A percentile compares a stretch with the other conserved stretches of the same genome.
These are phyloP conservation scores for Botrytis tulipae DNA, from an alignment of 2,329 filamentous ascomycete genomes.

Conservation along the genomic window DNA sequence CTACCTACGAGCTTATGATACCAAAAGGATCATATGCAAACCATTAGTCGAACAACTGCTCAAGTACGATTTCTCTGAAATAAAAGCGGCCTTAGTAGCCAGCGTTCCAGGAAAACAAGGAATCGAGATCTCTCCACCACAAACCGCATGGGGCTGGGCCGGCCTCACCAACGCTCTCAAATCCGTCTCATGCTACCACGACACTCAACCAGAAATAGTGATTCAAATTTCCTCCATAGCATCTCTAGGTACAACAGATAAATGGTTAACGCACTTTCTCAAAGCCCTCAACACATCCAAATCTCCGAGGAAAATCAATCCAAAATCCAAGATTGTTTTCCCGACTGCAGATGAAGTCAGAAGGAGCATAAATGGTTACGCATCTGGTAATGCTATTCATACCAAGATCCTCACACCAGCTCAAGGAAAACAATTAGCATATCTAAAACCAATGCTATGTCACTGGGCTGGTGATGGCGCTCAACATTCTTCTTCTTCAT, in stretches of 20 bases:
- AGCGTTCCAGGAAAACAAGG: constrained; percentile 71
- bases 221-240: constrained; percentile 79
- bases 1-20: constrained; percentile 71
- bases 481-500: constrained; percentile 21
- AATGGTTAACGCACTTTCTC: constrained; percentile 70
- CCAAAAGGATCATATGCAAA: constrained; percentile 51
- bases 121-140: constrained; percentile 42
- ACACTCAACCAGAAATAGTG: constrained; percentile 48
- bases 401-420: constrained; percentile 69
- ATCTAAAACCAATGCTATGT: constrained; percentile 66
- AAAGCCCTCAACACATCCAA: constrained; percentile 44
- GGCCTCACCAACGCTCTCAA: constrained; percentile 61
- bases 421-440: constrained; percentile 72
- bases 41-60: constrained; percentile 56
- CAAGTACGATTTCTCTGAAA: constrained; percentile 65
- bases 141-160: constrained; percentile 75
- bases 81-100: constrained; percentile 72
- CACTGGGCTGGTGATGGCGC: constrained; percentile 69
- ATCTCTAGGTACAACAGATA: constrained; percentile 67
- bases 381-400: constrained; percentile 76
- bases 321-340: constrained; percentile 71
- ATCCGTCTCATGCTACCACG: constrained; percentile 48
- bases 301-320: constrained; percentile 33
- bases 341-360: constrained; percentile 79
- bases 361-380: constrained; percentile 73